Conservation (phyloP, 768 basidiomycete genomes). For the Phlebiopsis gigantea region DNA sequence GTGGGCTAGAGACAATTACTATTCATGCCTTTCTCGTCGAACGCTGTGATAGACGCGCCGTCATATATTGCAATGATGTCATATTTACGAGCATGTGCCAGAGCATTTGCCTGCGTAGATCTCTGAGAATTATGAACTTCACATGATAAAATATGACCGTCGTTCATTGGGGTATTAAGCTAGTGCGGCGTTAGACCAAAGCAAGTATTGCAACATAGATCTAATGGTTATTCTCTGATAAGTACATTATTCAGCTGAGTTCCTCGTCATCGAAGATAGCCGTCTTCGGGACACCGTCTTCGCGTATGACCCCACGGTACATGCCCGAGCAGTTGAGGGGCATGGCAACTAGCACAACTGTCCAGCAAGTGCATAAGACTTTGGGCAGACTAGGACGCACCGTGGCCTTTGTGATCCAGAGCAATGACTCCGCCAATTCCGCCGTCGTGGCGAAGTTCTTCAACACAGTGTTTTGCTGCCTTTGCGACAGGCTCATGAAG, state of each 20-base stretch:
- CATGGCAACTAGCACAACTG: slow-evolving; percentile 49
- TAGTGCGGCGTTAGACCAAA: too few relatives aligned
- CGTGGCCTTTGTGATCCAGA: slow-evolving; percentile 63
- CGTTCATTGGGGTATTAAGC: too few relatives aligned
- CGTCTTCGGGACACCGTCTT: slow-evolving; percentile 65
- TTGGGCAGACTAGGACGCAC: slow-evolving; percentile 32
- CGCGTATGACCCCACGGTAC: slow-evolving; percentile 72
- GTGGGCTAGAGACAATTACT: neutral
- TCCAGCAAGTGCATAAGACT: neutral
- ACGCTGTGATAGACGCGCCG: neutral
- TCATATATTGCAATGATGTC: neutral
- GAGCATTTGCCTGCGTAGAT: too few relatives aligned
- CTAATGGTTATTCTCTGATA: neutral
- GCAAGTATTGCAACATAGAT: neutral
- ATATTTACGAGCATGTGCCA: neutral
- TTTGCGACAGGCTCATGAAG: slow-evolving; percentile 48
- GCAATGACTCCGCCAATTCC: slow-evolving; percentile 76
- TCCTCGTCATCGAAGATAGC: slow-evolving; percentile 75
- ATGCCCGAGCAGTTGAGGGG: slow-evolving; percentile 75
- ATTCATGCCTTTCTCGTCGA: neutral
- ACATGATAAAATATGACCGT: too few relatives aligned
- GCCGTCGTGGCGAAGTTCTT: slow-evolving; percentile 51
- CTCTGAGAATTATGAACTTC: too few relatives aligned
- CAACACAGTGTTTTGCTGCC: slow-evolving; percentile 51
- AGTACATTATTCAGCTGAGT: slow-evolving; percentile 9